Evolutionary conservation across 2,329 filamentous ascomycete genomes (phyloP).

Genomic region (Botryosphaeria dothidea): DNA sequence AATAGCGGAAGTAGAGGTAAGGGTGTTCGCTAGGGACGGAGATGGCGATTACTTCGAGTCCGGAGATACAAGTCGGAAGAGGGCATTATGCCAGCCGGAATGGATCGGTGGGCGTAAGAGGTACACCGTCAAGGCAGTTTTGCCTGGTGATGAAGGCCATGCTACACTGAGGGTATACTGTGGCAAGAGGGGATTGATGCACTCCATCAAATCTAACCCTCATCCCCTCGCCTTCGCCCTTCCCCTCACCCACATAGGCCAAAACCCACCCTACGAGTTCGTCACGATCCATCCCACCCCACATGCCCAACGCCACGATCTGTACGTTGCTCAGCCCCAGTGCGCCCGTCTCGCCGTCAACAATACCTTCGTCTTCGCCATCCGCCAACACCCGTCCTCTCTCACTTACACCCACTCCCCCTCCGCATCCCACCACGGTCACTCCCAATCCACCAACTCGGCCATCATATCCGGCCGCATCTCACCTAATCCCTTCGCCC

Average conservation of each 20-base stretch:
- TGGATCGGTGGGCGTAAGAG: conserved; percentile 87
- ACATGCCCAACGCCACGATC: conserved; percentile 94
- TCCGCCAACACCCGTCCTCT: conserved; percentile 84
- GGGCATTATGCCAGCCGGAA: conserved; percentile 85
- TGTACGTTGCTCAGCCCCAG: conserved; percentile 96
- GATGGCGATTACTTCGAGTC: conserved; percentile 95
- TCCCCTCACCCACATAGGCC: conserved; percentile 86
- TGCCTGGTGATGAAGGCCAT: conserved; percentile 89
- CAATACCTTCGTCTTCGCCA: conserved; percentile 96
- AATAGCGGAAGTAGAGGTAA: conserved; percentile 86
- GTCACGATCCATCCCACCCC: conserved; percentile 91
- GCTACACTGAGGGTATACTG: conserved; percentile 90
- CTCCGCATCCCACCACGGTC: conserved; percentile 26
- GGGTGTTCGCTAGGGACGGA: conserved; percentile 74
- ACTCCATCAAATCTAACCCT: conserved; percentile 94
- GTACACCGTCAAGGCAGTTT: conserved; percentile 87
- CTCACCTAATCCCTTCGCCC: conserved; percentile 54
- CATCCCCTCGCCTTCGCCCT: conserved; percentile 86
- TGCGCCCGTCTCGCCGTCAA: conserved; percentile 85
- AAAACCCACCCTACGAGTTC: conserved; percentile 94
- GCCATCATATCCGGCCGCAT: conserved; percentile 44
- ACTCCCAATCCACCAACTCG: conserved; percentile 31
- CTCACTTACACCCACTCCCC: conserved; percentile 40
- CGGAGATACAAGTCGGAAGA: conserved; percentile 81
- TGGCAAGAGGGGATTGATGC: conserved; percentile 93